Conservation (phyloP, 768 basidiomycete genomes). For the Boletus rubescentipes region DNA sequence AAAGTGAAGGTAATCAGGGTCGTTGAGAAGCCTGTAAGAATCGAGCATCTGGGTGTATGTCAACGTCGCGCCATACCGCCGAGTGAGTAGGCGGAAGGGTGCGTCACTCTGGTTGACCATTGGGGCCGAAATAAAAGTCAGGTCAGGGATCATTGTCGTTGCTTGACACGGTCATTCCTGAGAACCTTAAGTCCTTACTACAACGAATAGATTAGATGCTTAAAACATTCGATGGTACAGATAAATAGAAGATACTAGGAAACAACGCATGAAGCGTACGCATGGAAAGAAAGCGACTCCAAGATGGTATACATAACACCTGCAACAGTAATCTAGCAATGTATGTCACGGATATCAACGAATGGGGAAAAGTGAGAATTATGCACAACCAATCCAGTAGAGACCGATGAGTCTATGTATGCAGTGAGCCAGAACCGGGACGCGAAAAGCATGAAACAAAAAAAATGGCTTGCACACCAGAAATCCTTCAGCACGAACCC, state of each 20-base stretch:
- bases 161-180: background rate
- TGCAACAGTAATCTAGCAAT: slow-evolving; percentile 26
- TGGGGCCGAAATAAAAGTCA: slow-evolving; percentile 57
- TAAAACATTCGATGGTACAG: slow-evolving; percentile 16
- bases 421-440: slow-evolving; percentile 7
- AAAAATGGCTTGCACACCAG: slow-evolving; percentile 6
- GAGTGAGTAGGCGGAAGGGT: slow-evolving; percentile 64
- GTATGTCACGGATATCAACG: slow-evolving; percentile 26
- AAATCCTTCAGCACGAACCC: background rate
- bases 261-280: background rate
- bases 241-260: slow-evolving; percentile 3
- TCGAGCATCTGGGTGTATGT: slow-evolving; percentile 79
- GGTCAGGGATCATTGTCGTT: slow-evolving; percentile 21
- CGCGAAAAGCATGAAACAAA: slow-evolving; percentile 6
- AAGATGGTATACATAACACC: slow-evolving; percentile 22
- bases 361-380: background rate
- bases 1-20: slow-evolving; percentile 62
- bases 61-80: slow-evolving; percentile 62
- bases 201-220: slow-evolving; percentile 17
- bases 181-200: background rate
- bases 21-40: slow-evolving; percentile 58
- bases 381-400: slow-evolving; percentile 4
- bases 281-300: background rate
- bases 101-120: slow-evolving; percentile 83
- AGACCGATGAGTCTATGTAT: slow-evolving; percentile 12